Evolutionary conservation across 1,284 basidiomycete species (phyloP).

Genomic region (Lignosus rhinocerotis): DNA sequence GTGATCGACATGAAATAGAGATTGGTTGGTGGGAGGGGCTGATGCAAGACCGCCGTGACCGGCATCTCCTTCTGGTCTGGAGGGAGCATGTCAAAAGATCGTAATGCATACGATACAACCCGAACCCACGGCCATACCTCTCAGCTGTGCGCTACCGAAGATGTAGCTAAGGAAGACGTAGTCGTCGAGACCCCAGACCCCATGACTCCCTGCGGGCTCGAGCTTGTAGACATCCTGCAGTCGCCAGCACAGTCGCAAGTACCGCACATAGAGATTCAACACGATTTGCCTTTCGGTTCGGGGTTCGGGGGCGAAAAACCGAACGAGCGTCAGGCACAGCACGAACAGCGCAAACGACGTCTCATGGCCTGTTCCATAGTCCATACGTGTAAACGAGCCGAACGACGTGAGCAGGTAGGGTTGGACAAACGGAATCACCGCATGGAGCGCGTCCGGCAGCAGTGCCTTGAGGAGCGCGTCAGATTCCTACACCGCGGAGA

Average conservation of each 20-base stretch:
- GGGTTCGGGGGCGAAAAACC: constrained; percentile 55
- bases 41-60: constrained; percentile 56
- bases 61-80: constrained; percentile 60
- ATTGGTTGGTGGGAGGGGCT: constrained; percentile 59
- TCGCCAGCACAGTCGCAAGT: constrained; percentile 81
- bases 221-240: constrained; percentile 90
- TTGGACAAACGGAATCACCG: constrained; percentile 59
- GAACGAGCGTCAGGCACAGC: constrained; percentile 62
- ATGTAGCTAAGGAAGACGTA: constrained; percentile 90
- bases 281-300: constrained; percentile 65
- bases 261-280: constrained; percentile 70
- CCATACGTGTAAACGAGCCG: constrained; percentile 89
- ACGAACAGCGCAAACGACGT: constrained; percentile 84
- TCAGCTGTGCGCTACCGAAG: constrained; percentile 89
- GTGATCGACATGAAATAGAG: constrained; percentile 82
- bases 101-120: not conserved
- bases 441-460: constrained; percentile 46
- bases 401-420: constrained; percentile 86
- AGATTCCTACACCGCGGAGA: constrained; percentile 48
- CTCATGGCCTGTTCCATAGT: constrained; percentile 98
- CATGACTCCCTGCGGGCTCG: constrained; percentile 96
- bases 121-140: constrained; percentile 47
- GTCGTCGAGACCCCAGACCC: constrained; percentile 98
- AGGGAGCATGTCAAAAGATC: not conserved
- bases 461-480: constrained; percentile 56